phyloP scores from a whole-genome alignment of 2,329 filamentous ascomycete species.

The Scedosporium dehoogii region DNA sequence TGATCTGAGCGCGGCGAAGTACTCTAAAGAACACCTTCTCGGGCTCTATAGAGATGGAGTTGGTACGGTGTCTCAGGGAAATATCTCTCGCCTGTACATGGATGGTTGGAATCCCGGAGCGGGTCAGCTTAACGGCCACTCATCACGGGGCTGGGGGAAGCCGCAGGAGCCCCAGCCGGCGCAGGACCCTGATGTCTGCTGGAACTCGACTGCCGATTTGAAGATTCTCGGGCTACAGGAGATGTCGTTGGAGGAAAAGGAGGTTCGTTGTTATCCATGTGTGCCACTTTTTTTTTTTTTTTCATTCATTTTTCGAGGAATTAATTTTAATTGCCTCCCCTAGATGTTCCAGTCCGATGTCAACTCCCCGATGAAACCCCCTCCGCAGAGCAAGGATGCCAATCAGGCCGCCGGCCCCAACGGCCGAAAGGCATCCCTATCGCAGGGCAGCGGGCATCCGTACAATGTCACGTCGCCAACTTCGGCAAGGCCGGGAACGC shows the following conservation, averaged over 20 bases:
- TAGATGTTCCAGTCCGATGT: slow-evolving; percentile 49
- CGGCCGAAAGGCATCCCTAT: slow-evolving; percentile 74
- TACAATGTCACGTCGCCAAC: slow-evolving; percentile 68
- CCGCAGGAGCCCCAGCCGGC: slow-evolving; percentile 61
- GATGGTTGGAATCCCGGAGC: slow-evolving; percentile 66
- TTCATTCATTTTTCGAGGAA: slow-evolving; percentile 16
- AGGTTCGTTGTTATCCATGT: slow-evolving; percentile 32
- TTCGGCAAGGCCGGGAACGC: slow-evolving; percentile 59
- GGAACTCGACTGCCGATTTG: slow-evolving; percentile 64
- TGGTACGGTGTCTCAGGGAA: slow-evolving; percentile 18
- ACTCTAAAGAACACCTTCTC: slow-evolving; percentile 70
- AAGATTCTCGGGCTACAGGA: slow-evolving; percentile 64
- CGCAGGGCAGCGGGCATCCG: slow-evolving; percentile 53
- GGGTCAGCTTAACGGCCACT: slow-evolving; percentile 50
- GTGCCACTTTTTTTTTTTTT: too few species aligned
- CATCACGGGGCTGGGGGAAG: slow-evolving; percentile 65
- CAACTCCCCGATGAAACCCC: slow-evolving; percentile 86
- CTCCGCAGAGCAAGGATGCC: slow-evolving; percentile 62
- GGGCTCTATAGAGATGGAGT: slow-evolving; percentile 49
- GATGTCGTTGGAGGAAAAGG: slow-evolving; percentile 54
- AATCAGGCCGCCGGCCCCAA: slow-evolving; percentile 46
- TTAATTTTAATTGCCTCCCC: slow-evolving; percentile 5
- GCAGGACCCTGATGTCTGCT: slow-evolving; percentile 83
- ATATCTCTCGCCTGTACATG: slow-evolving; percentile 57
- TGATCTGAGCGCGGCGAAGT: slow-evolving; percentile 44